Base-by-base conservation (phyloP, 108 stramenopile species). In the Pseudonitzschia multistriata region DNA sequence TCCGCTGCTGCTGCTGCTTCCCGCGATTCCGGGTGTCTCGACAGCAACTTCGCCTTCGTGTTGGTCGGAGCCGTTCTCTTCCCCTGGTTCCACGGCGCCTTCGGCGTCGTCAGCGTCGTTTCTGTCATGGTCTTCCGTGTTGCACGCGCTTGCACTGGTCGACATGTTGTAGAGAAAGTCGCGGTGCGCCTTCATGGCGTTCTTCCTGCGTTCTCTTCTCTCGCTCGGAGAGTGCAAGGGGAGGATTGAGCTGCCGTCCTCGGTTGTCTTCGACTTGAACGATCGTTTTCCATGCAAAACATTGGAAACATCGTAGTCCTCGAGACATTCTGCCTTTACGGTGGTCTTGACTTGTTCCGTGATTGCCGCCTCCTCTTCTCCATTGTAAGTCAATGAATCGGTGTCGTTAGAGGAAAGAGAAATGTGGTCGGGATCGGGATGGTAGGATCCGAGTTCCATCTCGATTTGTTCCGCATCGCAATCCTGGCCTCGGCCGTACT, bases 261-360 rank as follows among this genome's bases (percentile, higher is more conserved):
- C 63, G 5, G 22, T 22, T 1, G n/a, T 40, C 63, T 45, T 64
- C 21, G 63, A 47, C 22, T 28, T 45, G 40, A 42, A 64, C 13
- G 39, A 17, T 47, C 63, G 30, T 39, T 36, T 40, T 64, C 63
- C 63, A 27, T 64, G 63, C 24, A 64, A 39, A 39, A 64, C 47
- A 25, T 64, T 42, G 0, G 63, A 45, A 28, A 64, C 37, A 47
- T 64, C 63, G 42, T 45, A 64, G 42, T 64, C 13, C 6, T 64
- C 63, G 14, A 64, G 28, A 15, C 39, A 28, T 64, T 64, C 63
- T 10, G 63, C 63, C 27, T 47, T 40, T 59, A n/a, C 35, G 31
- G 57, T 59, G 15, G 57, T 33, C 28, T 60, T 14, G 11, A 2
- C 35, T 7, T 34, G 25, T 28, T 57, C 56, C 37, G 5, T 13